phyloP scores from a whole-genome alignment of 202 grass and related monocot genomes.

The Zoysia matrella region DNA sequence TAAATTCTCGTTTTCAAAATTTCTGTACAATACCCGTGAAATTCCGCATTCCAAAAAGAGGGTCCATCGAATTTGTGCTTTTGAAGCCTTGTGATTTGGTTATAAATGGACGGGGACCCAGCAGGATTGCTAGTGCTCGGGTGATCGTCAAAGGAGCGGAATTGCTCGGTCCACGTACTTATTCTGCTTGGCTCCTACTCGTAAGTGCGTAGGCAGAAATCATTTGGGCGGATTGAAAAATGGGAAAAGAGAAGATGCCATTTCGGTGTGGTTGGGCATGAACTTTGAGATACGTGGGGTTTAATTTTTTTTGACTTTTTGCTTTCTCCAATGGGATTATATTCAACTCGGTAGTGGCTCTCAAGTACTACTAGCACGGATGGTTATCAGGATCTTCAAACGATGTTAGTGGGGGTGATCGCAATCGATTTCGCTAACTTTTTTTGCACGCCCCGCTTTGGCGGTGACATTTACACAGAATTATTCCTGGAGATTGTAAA shows the following conservation, averaged over 20 bases:
- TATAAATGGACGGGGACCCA: too few species aligned
- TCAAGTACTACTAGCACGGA: neutral
- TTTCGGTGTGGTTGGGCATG: constrained; percentile 16
- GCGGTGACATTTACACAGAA: neutral
- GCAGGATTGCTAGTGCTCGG: too few species aligned
- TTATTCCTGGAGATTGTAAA: neutral
- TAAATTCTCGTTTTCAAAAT: too few species aligned
- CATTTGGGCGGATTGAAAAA: constrained; percentile 44
- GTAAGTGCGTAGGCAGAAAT: constrained; percentile 27
- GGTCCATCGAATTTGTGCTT: too few species aligned
- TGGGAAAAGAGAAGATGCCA: neutral
- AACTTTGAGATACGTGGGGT: neutral
- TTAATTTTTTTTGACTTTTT: neutral
- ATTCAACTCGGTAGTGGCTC: neutral
- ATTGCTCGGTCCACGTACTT: too few species aligned
- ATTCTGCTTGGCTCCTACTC: neutral
- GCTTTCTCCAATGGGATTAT: neutral
- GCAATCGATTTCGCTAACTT: neutral
- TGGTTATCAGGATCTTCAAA: neutral
- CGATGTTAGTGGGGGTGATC: neutral
- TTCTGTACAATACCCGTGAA: too few species aligned
- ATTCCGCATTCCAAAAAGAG: too few species aligned
- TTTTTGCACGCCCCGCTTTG: neutral
- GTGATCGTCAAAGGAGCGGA: too few species aligned
- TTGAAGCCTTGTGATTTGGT: too few species aligned